phyloP scores from a whole-genome alignment of 306 rosid genomes.

The Corylus heterophylla region DNA sequence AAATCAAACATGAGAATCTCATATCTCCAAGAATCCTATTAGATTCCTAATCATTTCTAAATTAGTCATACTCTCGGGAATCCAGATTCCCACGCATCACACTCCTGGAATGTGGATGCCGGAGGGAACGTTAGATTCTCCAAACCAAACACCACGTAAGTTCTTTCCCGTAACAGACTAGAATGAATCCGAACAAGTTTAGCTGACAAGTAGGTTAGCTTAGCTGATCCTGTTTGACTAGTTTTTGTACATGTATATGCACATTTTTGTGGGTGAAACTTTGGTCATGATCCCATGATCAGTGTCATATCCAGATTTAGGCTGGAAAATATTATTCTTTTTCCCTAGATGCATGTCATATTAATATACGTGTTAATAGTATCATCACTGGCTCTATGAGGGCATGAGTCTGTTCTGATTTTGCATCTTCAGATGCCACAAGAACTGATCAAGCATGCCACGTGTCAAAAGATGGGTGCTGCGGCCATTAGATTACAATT shows the following conservation, averaged over 20 bases:
- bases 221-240: neutral
- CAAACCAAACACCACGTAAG: neutral
- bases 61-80: too few relatives aligned
- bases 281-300: neutral
- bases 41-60: too few relatives aligned
- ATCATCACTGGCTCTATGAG: neutral
- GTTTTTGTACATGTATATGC: neutral
- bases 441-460: neutral
- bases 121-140: too few relatives aligned
- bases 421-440: constrained; percentile 12
- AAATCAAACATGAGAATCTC: too few relatives aligned
- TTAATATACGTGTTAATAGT: neutral
- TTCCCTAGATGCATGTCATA: neutral
- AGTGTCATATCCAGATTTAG: neutral
- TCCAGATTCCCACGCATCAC: too few relatives aligned
- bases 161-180: neutral
- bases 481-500: neutral
- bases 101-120: too few relatives aligned
- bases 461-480: neutral
- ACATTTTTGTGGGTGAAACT: neutral
- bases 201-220: neutral
- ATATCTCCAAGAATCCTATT: too few relatives aligned
- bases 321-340: neutral
- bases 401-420: constrained; percentile 7
- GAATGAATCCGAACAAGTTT: neutral